Evolutionary conservation across 108 stramenopile species (phyloP).

Genomic region (Pelagomonas calceolata): DNA sequence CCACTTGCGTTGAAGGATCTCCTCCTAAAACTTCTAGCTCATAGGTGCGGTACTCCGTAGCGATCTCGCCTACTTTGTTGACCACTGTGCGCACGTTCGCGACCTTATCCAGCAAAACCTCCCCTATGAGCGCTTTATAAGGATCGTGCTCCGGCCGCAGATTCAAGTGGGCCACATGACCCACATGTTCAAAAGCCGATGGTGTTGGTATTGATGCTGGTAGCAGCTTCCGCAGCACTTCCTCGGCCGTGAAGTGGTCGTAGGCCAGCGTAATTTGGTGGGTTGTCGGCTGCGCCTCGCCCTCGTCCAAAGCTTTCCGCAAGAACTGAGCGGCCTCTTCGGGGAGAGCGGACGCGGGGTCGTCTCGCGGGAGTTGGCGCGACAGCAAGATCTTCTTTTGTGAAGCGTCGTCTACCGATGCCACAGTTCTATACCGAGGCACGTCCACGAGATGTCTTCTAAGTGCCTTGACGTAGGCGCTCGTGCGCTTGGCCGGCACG

Average conservation of each 20-base stretch:
- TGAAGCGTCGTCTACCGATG: not conserved
- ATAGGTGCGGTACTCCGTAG: slow-evolving; percentile 83
- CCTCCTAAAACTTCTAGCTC: slow-evolving; percentile 89
- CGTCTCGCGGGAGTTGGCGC: not conserved
- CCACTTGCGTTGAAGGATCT: slow-evolving; percentile 52
- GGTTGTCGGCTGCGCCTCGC: not conserved
- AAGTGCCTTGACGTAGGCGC: not conserved
- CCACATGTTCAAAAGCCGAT: slow-evolving; percentile 80
- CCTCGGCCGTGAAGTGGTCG: slow-evolving; percentile 57
- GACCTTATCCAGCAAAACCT: slow-evolving; percentile 86
- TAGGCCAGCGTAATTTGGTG: slow-evolving; percentile 22
- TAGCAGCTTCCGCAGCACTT: slow-evolving; percentile 55
- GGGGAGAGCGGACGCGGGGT: too few relatives aligned
- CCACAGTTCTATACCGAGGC: not conserved
- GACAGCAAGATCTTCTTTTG: not conserved
- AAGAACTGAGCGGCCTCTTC: not conserved
- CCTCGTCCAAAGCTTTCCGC: not conserved
- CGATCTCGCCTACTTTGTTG: slow-evolving; percentile 83
- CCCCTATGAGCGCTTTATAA: slow-evolving; percentile 76
- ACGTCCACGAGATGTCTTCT: not conserved
- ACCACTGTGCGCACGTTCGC: slow-evolving; percentile 70
- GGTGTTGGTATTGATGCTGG: slow-evolving; percentile 60
- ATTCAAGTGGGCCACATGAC: slow-evolving; percentile 91
- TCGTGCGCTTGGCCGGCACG: not conserved
- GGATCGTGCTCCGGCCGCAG: slow-evolving; percentile 70